A percentile compares a stretch with the other conserved stretches of the same genome.
phyloP scores from a whole-genome alignment of 2,329 filamentous ascomycete genomes.

The Epichloe sylvatica region DNA sequence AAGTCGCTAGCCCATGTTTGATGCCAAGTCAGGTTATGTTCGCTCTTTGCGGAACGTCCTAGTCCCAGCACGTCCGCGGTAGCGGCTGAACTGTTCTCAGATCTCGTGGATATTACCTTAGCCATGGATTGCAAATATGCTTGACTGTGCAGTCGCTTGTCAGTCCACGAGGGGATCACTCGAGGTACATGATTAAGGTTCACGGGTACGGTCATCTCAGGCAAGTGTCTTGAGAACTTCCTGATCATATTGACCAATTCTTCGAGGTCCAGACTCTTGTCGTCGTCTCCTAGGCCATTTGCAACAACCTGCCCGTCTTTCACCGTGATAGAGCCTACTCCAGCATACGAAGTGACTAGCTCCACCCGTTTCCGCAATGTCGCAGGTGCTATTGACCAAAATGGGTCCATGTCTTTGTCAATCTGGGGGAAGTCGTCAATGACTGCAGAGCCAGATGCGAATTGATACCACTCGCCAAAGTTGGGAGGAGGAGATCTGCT shows the following conservation, averaged over 20 bases:
- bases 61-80: neutral
- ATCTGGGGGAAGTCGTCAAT: conserved; percentile 72
- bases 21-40: neutral
- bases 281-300: conserved; percentile 19
- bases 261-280: conserved; percentile 24
- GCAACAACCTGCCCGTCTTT: conserved; percentile 45
- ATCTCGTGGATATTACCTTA: conserved; percentile 17
- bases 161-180: conserved; percentile 44
- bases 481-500: conserved; percentile 61
- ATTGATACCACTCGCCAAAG: conserved; percentile 76
- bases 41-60: neutral
- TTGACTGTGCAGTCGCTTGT: conserved; percentile 17
- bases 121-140: conserved; percentile 16
- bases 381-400: conserved; percentile 58
- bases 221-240: conserved; percentile 56
- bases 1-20: conserved; percentile 15
- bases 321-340: conserved; percentile 41
- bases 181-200: conserved; percentile 45
- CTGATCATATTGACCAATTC: conserved; percentile 52
- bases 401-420: conserved; percentile 58
- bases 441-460: conserved; percentile 56
- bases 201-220: conserved; percentile 73
- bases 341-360: conserved; percentile 25
- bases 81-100: conserved; percentile 4
- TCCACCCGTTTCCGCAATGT: conserved; percentile 48